Evolutionary conservation across 768 basidiomycete genomes (phyloP).

Genomic region (Sarcodon sp.): DNA sequence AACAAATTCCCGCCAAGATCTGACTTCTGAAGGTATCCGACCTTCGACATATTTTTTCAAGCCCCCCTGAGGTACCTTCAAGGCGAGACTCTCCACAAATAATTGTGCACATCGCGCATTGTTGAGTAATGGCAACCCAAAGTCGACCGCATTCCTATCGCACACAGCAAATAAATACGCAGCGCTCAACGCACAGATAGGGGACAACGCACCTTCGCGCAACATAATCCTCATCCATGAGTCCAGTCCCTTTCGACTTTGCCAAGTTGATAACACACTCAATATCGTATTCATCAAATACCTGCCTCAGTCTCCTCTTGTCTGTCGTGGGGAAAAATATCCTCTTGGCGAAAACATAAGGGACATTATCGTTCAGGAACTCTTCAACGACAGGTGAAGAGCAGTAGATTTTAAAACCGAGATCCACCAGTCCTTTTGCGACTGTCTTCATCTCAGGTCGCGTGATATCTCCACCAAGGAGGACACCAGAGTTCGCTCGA

Average conservation of each 20-base stretch:
- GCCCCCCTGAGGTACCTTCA: constrained; percentile 74
- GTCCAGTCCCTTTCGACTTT: constrained; percentile 57
- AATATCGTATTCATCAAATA: constrained; percentile 90
- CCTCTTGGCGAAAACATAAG: constrained; percentile 69
- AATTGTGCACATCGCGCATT: constrained; percentile 81
- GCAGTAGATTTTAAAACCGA: constrained; percentile 95
- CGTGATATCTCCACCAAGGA: constrained; percentile 83
- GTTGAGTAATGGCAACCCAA: constrained; percentile 85
- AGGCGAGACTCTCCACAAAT: constrained; percentile 80
- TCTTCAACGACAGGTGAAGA: constrained; percentile 71
- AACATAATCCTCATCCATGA: constrained; percentile 91
- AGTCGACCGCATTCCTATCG: constrained; percentile 87
- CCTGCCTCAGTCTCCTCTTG: constrained; percentile 88
- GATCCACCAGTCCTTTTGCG: constrained; percentile 65
- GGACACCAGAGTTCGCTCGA: constrained; percentile 68
- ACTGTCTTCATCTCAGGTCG: constrained; percentile 81
- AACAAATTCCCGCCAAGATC: constrained; percentile 85
- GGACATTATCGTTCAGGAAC: constrained; percentile 56
- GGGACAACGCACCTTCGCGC: constrained; percentile 58
- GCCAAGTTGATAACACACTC: constrained; percentile 92
- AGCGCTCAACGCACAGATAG: constrained; percentile 1
- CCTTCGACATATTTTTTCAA: constrained; percentile 76
- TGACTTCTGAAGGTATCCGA: constrained; percentile 80
- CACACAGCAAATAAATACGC: constrained; percentile 1
- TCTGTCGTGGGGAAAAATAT: constrained; percentile 96